Evolutionary conservation across 345 rosid genomes (phyloP).

Genomic region (Erodium maritimum): DNA sequence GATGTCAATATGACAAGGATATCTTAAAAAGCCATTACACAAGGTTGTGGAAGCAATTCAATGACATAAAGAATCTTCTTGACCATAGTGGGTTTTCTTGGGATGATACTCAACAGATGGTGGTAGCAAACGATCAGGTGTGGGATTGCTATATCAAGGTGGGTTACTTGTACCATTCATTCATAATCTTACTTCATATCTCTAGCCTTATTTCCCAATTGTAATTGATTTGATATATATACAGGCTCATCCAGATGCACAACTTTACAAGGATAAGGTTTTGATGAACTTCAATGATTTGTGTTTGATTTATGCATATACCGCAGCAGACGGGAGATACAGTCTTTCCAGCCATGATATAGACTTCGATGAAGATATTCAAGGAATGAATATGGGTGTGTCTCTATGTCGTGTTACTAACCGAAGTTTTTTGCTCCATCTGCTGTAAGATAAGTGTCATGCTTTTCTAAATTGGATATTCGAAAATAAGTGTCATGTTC

Average conservation of each 20-base stretch:
- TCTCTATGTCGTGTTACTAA: constrained; percentile 4
- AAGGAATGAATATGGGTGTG: constrained; percentile 27
- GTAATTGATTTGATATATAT: constrained; percentile 8
- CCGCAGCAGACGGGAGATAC: constrained; percentile 46
- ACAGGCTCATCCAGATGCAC: constrained; percentile 40
- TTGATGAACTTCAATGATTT: constrained; percentile 32
- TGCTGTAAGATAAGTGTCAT: no score
- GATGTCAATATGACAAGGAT: constrained; percentile 11
- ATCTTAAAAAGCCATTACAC: constrained; percentile 7
- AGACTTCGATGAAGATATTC: constrained; percentile 38
- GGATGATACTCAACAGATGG: constrained; percentile 29
- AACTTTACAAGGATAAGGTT: constrained; percentile 20
- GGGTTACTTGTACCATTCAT: not conserved
- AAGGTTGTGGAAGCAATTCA: constrained; percentile 30
- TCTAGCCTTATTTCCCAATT: constrained; percentile 1
- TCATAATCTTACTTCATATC: not conserved
- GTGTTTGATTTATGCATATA: constrained; percentile 41
- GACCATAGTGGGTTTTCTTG: constrained; percentile 32
- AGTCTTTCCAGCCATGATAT: constrained; percentile 45
- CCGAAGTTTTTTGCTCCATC: constrained; percentile 6
- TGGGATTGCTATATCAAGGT: constrained; percentile 31
- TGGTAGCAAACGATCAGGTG: constrained; percentile 15
- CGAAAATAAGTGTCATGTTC: no score
- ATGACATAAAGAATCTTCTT: constrained; percentile 35
- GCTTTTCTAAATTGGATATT: no score